A percentile compares a stretch with the other conserved stretches of the same genome.
These are phyloP conservation scores for Exophiala spinifera DNA, from an alignment of 2,329 filamentous ascomycete genomes.

Conservation along the genomic window DNA sequence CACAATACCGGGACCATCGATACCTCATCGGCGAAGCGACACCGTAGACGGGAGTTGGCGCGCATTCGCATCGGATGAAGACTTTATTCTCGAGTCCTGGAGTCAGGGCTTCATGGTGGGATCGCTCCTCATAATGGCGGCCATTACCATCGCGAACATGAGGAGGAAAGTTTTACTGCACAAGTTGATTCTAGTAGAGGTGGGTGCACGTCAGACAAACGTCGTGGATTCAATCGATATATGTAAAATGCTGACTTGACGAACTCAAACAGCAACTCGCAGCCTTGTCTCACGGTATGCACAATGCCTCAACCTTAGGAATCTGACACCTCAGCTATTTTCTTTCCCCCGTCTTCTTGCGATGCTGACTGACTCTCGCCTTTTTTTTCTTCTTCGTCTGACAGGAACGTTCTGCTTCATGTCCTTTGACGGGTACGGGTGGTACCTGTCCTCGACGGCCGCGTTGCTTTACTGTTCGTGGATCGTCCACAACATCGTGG, in stretches of 20 bases:
- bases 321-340: too few relatives aligned
- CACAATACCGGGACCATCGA: conserved; percentile 1
- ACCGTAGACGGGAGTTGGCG: conserved; percentile 25
- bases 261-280: conserved; percentile 17
- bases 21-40: conserved; percentile 8
- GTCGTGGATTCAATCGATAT: too few relatives aligned
- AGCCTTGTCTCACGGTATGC: conserved; percentile 20
- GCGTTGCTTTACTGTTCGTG: conserved; percentile 62
- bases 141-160: conserved; percentile 45
- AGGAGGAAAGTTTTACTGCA: conserved; percentile 40
- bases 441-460: conserved; percentile 61
- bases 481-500: conserved; percentile 63
- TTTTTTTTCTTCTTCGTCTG: too few relatives aligned
- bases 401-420: conserved; percentile 47
- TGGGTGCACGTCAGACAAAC: conserved; percentile 21
- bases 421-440: conserved; percentile 55
- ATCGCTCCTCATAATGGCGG: conserved; percentile 43
- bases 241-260: too few relatives aligned
- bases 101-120: conserved; percentile 44
- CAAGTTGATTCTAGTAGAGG: conserved; percentile 45
- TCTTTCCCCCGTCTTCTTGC: background rate
- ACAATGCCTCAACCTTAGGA: too few relatives aligned
- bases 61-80: conserved; percentile 24
- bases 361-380: too few relatives aligned
- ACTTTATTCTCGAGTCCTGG: conserved; percentile 39